These are phyloP conservation scores for Nannizzia gypsea DNA, from an alignment of 2,329 filamentous ascomycete species.

Conservation along the genomic window DNA sequence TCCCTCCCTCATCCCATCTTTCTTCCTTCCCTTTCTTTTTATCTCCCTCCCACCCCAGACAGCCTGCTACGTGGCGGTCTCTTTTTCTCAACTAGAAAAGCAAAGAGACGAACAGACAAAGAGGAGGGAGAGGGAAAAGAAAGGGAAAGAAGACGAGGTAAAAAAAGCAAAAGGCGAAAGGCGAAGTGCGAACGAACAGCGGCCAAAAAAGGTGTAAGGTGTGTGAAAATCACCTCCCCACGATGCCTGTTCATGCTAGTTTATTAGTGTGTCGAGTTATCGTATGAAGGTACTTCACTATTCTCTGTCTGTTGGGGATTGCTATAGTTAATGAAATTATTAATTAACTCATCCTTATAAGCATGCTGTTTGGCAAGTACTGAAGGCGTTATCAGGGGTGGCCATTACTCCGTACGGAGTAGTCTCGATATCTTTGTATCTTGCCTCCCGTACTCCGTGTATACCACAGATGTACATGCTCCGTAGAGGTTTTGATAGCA, in stretches of 20 bases:
- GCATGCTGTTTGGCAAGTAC: background rate
- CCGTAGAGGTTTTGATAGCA: too few species aligned
- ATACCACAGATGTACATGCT: too few species aligned
- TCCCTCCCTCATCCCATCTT: background rate
- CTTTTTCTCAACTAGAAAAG: background rate
- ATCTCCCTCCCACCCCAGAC: background rate
- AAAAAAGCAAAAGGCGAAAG: background rate
- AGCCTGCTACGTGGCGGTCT: background rate
- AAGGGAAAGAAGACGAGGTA: background rate
- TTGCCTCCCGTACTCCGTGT: too few species aligned
- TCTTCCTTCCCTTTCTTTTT: background rate
- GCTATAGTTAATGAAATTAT: background rate
- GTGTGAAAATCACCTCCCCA: background rate
- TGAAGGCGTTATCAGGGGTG: background rate
- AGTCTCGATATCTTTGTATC: too few species aligned
- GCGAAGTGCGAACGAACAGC: background rate
- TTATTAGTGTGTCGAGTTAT: background rate
- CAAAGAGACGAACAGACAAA: background rate
- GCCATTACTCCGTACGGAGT: background rate
- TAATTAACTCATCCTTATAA: background rate
- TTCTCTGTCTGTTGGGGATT: background rate
- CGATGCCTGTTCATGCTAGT: constrained; percentile 4
- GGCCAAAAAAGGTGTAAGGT: too few species aligned
- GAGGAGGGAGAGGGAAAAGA: background rate
- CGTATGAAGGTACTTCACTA: background rate